Percentiles rank a stretch among this genome's conserved stretches.
phyloP scores from a whole-genome alignment of 2,329 filamentous ascomycete genomes.

The Beauveria caledonica region DNA sequence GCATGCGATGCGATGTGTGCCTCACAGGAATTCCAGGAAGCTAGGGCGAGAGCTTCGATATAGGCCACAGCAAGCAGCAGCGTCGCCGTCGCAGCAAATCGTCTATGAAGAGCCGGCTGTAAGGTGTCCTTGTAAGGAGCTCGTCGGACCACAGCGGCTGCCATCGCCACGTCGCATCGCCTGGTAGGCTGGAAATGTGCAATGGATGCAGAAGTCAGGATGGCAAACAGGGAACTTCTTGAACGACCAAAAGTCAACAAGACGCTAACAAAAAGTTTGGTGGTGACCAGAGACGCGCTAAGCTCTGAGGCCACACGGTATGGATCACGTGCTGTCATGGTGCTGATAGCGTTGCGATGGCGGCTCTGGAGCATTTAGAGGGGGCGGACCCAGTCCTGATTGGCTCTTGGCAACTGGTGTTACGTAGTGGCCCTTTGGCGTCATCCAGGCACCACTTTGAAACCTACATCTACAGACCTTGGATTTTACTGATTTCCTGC shows the following conservation, averaged over 20 bases:
- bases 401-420: not conserved
- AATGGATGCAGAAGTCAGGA: conserved; percentile 13
- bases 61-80: conserved; percentile 67
- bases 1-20: not conserved
- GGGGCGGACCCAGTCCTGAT: not conserved
- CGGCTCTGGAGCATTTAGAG: not conserved
- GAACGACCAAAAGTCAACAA: conserved; percentile 7
- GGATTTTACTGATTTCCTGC: not conserved
- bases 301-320: conserved; percentile 9
- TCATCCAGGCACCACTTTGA: conserved; percentile 18
- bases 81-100: conserved; percentile 71
- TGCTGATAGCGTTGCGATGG: not conserved
- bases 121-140: conserved; percentile 78
- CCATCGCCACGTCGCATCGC: conserved; percentile 43
- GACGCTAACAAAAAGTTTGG: conserved; percentile 6
- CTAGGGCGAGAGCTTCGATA: conserved; percentile 59
- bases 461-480: conserved; percentile 8
- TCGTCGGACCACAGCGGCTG: conserved; percentile 45
- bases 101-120: conserved; percentile 77
- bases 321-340: conserved; percentile 12
- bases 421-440: conserved; percentile 15
- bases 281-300: conserved; percentile 7
- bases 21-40: conserved; percentile 62
- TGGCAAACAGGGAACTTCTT: not conserved
- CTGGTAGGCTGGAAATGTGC: conserved; percentile 19